These are phyloP conservation scores for Puya raimondii DNA, from an alignment of 176 grass and related monocot species.

Conservation along the genomic window DNA sequence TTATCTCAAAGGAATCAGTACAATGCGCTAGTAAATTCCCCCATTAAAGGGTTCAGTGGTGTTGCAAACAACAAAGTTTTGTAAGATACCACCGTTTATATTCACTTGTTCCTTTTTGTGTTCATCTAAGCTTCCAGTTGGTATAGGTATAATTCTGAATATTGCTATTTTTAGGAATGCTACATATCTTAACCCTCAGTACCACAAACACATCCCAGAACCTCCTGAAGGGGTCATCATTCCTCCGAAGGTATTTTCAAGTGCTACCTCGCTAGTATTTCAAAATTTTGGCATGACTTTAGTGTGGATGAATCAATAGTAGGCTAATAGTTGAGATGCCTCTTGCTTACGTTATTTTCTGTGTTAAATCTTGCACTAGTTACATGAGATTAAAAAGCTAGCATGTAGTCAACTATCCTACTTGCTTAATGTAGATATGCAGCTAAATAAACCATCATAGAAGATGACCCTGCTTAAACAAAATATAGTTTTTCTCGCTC, in stretches of 20 bases:
- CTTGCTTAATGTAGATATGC: no score
- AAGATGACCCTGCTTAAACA: no score
- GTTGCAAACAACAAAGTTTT: conserved; percentile 71
- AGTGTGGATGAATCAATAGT: no score
- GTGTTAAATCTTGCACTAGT: background rate
- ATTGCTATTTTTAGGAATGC: conserved; percentile 55
- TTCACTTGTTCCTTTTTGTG: background rate
- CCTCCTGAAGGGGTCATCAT: conserved; percentile 70
- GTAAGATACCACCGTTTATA: conserved; percentile 43
- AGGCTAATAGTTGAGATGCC: background rate
- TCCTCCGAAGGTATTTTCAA: conserved; percentile 62
- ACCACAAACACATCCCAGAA: conserved; percentile 80
- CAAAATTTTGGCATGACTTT: no score
- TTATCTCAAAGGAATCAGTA: conserved; percentile 70
- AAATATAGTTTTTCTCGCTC: no score
- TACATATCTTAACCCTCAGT: conserved; percentile 69
- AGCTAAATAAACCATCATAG: no score
- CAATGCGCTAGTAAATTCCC: conserved; percentile 35
- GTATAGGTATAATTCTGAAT: conserved; percentile 7
- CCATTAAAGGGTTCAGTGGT: conserved; percentile 65
- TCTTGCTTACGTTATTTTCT: background rate
- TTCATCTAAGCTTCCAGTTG: conserved; percentile 16
- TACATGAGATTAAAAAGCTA: no score
- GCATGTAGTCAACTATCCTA: no score
- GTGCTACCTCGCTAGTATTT: conserved; percentile 7